Base-by-base conservation (phyloP, 139 green algal genomes). In the Coelastrella sp. region DNA sequence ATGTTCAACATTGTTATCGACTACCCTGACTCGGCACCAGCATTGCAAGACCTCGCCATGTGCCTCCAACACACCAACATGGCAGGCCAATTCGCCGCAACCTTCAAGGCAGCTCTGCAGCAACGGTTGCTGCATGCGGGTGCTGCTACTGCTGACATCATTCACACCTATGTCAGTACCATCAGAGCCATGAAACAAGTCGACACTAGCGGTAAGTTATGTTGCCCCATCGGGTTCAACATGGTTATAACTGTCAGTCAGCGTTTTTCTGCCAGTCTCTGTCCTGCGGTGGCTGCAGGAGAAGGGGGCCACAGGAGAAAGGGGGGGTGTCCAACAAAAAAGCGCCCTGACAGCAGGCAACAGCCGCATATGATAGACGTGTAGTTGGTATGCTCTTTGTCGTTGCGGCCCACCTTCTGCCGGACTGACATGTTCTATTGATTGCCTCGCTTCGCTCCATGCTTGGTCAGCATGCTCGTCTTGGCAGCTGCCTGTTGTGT, bases 1-100 rank as follows among this genome's bases (percentile, higher is more conserved):
- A 94, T 99, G 92, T 99, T 99, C 93, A 97, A 99, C 91, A 97
- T 99, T 57, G 96, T 99, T 68, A 94, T 97, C 23, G 97, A 98
- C 73, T 97, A 95, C 81, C 96, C 96, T 0, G 92, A 97, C 57
- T 96, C 92, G 80, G 74, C 91, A 22, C 95, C 95, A 0, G 96
- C 97, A 0, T 57, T 98, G 5, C 32, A 92, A 4, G 96, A 97
- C 94, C 71, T 99, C 11, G 91, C 92, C 0, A 83, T 94, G 4
- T 98, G 96, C 91, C 85, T 99, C 75, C 64, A 83, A 14, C 90
- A 96, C 89, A 94, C 65, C 90, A 90, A 74, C 74, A 74, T 83
- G 85, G 74, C 85, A 23, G 68, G 58, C 73, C 74, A 89, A 19
- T 94, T 95, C 86, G 92, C 95, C n/a, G 22, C 56, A 2, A 76